phyloP scores from a whole-genome alignment of 495 filamentous ascomycete species.

The Neurospora sp. region DNA sequence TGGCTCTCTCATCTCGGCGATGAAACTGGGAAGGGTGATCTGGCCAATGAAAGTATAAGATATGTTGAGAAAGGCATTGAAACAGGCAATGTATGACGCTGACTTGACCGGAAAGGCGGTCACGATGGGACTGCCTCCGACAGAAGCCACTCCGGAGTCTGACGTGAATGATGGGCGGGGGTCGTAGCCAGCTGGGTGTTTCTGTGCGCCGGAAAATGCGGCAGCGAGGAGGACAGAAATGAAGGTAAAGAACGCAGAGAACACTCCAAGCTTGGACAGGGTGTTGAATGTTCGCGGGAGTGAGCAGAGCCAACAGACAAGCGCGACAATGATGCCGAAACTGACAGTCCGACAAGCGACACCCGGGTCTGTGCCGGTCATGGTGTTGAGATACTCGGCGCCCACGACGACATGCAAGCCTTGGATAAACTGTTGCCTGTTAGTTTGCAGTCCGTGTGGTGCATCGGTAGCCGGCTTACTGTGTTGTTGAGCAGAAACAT shows the following conservation, averaged over 20 bases:
- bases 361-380: constrained; percentile 42
- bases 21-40: constrained; percentile 84
- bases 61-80: constrained; percentile 83
- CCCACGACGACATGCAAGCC: constrained; percentile 72
- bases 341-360: constrained; percentile 57
- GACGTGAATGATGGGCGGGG: constrained; percentile 29
- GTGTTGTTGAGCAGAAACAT: constrained; percentile 93
- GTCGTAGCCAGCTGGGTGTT: constrained; percentile 54
- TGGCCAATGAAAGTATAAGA: constrained; percentile 89
- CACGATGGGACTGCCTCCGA: constrained; percentile 49
- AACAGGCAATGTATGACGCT: constrained; percentile 69
- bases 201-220: constrained; percentile 65
- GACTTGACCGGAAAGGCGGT: constrained; percentile 52
- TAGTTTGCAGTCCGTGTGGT: background rate
- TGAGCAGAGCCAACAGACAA: constrained; percentile 66
- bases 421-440: constrained; percentile 11
- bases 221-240: constrained; percentile 71
- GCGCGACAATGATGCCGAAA: constrained; percentile 57
- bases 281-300: constrained; percentile 72
- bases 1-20: constrained; percentile 83
- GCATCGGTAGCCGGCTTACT: constrained; percentile 53
- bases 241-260: constrained; percentile 76
- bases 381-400: constrained; percentile 77
- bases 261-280: constrained; percentile 63
- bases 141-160: constrained; percentile 19